Base-by-base conservation (phyloP, 225 moss, liverwort and hornwort genomes). In the Polytrichum formosum region DNA sequence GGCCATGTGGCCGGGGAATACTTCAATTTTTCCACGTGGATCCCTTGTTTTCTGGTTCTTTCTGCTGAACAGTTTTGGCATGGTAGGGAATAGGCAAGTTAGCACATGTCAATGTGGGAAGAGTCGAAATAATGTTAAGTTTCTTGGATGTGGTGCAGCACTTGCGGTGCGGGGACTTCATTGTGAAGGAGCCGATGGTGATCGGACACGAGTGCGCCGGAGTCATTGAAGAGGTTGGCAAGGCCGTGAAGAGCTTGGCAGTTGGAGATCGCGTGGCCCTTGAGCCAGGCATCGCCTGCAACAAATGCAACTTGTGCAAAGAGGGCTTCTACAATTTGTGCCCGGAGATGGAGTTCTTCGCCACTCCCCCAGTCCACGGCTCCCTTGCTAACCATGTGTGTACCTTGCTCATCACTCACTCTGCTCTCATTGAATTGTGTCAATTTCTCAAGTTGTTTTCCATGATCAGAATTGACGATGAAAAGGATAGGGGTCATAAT, bases 201-300 rank as follows among this genome's bases (percentile, higher is more conserved):
- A 87, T 87, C 25, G 87, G 87, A 8, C 87, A 87, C 61, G 87
- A 87, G 37, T 83, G 81, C 46, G 87, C 87, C 22, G 83, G 87
- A 4, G 54, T 87, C 33, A 73, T 87, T 60, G 87, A 87, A 55
- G 83, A 74, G 60, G 25, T 87, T 28, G 87, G 87, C 5, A 77
- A 74, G 67, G 75, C 53, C 18, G 87, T 87, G 55, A 72, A 74
- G 54, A 27, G 79, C 28, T 64, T 87, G 21, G 69, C 73, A 17
- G 76, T 73, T 18, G 87, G 87, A 58, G 87, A 87, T 66, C 81
- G 83, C 46, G 87, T 87, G 67, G 87, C 87, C 19, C 81, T 87
- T 56, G 87, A 87, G 79, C 87, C 87, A n/a, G 87, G 87, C 7
- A 79, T 87, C 67, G 54, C 87, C 29, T 87, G 87, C 64, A 66